Evolutionary conservation across 768 basidiomycete species (phyloP).

Genomic region (Cystobasidium tubakii): DNA sequence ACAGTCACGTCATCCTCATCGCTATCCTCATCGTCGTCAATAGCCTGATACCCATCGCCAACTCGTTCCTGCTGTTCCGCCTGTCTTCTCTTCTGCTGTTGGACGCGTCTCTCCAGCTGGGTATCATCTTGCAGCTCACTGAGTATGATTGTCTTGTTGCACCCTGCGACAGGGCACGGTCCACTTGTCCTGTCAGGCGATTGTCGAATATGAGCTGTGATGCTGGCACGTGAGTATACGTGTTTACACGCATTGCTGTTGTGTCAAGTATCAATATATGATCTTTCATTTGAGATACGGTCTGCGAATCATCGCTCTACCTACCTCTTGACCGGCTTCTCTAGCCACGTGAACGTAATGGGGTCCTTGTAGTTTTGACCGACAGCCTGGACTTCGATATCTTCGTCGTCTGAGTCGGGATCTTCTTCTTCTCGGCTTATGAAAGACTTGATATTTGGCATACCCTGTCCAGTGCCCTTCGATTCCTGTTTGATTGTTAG

Average conservation of each 20-base stretch:
- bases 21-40: slow-evolving; percentile 30
- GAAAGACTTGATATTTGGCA: slow-evolving; percentile 25
- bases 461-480: not conserved
- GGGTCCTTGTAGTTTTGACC: slow-evolving; percentile 29
- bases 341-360: slow-evolving; percentile 24
- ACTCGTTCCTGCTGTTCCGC: slow-evolving; percentile 1
- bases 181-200: not conserved
- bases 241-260: slow-evolving; percentile 27
- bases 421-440: slow-evolving; percentile 26
- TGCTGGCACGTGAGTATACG: slow-evolving; percentile 19
- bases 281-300: too few relatives aligned
- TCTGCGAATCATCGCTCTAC: not conserved
- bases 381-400: slow-evolving; percentile 22
- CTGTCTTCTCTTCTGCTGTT: slow-evolving; percentile 1
- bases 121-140: slow-evolving; percentile 10
- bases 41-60: slow-evolving; percentile 8
- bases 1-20: not conserved
- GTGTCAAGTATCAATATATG: not conserved
- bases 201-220: slow-evolving; percentile 4
- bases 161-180: slow-evolving; percentile 19
- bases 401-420: slow-evolving; percentile 21
- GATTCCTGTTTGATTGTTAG: slow-evolving; percentile 13
- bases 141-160: slow-evolving; percentile 19
- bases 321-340: slow-evolving; percentile 26
- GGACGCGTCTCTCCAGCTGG: slow-evolving; percentile 14